Evolutionary conservation across 2,329 filamentous ascomycete genomes (phyloP).

Genomic region (Aspergillus sojae): DNA sequence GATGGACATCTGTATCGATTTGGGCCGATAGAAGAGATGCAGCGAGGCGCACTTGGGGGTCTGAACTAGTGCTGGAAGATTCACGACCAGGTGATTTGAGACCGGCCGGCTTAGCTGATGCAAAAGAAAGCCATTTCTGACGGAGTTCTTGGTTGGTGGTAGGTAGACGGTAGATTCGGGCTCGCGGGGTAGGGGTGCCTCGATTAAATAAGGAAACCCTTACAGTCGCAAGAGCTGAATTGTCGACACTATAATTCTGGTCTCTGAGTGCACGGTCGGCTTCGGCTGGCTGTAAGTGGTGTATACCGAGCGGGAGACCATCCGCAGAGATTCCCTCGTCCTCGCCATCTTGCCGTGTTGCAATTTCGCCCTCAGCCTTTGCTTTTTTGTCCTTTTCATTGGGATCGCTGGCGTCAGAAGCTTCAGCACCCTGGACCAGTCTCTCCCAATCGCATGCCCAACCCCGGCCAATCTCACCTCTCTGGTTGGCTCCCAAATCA

Average conservation of each 20-base stretch:
- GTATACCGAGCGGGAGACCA: conserved; percentile 33
- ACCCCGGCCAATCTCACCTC: conserved; percentile 80
- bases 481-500: conserved; percentile 71
- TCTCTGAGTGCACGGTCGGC: conserved; percentile 32
- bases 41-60: conserved; percentile 32
- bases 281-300: conserved; percentile 44
- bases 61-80: conserved; percentile 10
- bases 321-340: conserved; percentile 12
- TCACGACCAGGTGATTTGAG: background rate
- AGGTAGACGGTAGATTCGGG: conserved; percentile 87
- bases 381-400: conserved; percentile 6
- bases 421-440: conserved; percentile 53
- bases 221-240: conserved; percentile 58
- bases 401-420: background rate
- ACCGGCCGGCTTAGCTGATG: conserved; percentile 33
- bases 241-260: conserved; percentile 24
- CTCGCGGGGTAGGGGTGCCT: conserved; percentile 71
- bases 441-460: conserved; percentile 83
- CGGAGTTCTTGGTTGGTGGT: conserved; percentile 57
- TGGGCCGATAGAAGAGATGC: conserved; percentile 42
- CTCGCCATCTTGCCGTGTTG: conserved; percentile 15
- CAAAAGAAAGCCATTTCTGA: conserved; percentile 70
- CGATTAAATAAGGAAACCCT: conserved; percentile 68
- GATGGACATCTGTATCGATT: conserved; percentile 41
- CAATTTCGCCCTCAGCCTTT: conserved; percentile 15